Evolutionary conservation across 2,329 filamentous ascomycete genomes (phyloP), one percentile per base, ranked within the genome.

Genomic region (Drechmeria coniospora): DNA sequence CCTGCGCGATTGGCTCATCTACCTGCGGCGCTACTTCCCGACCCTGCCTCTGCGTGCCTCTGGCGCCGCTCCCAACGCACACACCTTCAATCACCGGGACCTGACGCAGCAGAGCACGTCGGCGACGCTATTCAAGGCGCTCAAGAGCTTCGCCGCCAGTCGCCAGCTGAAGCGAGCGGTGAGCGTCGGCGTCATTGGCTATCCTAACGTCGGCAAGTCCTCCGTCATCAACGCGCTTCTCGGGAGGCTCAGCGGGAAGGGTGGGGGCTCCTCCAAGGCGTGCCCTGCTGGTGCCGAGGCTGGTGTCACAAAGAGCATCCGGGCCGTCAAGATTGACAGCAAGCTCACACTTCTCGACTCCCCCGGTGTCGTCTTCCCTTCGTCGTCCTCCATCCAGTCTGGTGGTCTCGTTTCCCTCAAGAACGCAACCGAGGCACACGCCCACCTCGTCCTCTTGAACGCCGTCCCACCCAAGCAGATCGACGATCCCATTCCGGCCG

Each of bases 161-260:
- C 79, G 80, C 43, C 77, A 92, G 49, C 62, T 94, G 40, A 92
- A 92, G 65, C 78, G 86, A 31, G 78, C 84, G 29, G 74, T 92
- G 43, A 86, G 81, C 13, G 86, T 94, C 34, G 86, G 86, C 38
- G 81, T 94, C 36, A 92, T 94, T 42, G 86, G 86, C 16, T 94
- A 93, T 53, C 86, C 86, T 43, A 94, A 94, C 50, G 86, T 93
- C 33, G 86, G 86, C 49, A 94, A 94, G 62, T 92, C 83, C 16
- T 93, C 84, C 27, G 83, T 94, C 44, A 93, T 94, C 65, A 94
- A 94, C 53, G 81, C 84, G 11, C 73, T 94, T 31, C 78, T 83
- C 13, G 74, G 79, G 21, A 72, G 82, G 21, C 62, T 93, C 41
- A 72, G 77, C 38, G 68, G 74, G 31, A 74, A 69, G 45, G 70